A percentile compares a stretch with the other conserved stretches of the same genome.
These are phyloP conservation scores for Naganishia albida DNA, from an alignment of 1,284 basidiomycete genomes.

Conservation along the genomic window DNA sequence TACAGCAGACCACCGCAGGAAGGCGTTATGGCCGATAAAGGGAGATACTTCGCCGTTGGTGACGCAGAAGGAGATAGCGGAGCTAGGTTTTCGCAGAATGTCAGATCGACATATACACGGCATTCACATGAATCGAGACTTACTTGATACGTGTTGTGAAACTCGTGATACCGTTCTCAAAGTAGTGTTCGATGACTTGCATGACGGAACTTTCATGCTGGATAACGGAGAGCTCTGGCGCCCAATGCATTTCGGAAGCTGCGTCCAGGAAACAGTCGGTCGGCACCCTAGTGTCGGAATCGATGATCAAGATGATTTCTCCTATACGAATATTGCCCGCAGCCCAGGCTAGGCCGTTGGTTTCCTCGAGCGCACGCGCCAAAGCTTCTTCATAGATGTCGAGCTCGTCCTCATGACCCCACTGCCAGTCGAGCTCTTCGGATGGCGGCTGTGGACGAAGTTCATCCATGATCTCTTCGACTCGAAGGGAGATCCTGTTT, in stretches of 20 bases:
- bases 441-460: conserved; percentile 50
- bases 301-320: conserved; percentile 68
- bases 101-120: not conserved
- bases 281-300: conserved; percentile 82
- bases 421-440: conserved; percentile 35
- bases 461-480: conserved; percentile 69
- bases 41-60: conserved; percentile 76
- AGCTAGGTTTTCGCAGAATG: not conserved
- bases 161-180: conserved; percentile 79
- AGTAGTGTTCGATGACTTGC: conserved; percentile 82
- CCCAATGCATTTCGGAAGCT: conserved; percentile 72
- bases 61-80: conserved; percentile 65
- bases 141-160: conserved; percentile 75
- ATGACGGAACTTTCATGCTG: conserved; percentile 62
- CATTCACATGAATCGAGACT: conserved; percentile 52
- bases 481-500: conserved; percentile 67
- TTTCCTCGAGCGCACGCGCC: conserved; percentile 57
- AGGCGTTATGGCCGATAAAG: conserved; percentile 72
- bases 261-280: conserved; percentile 83
- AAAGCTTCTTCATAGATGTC: conserved; percentile 46
- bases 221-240: conserved; percentile 77
- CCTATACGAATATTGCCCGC: conserved; percentile 56
- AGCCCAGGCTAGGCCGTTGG: conserved; percentile 58
- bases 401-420: conserved; percentile 45
- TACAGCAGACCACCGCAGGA: conserved; percentile 78